phyloP scores from a whole-genome alignment of 2,329 filamentous ascomycete genomes.

The Arthrobotrys sphaeroides region DNA sequence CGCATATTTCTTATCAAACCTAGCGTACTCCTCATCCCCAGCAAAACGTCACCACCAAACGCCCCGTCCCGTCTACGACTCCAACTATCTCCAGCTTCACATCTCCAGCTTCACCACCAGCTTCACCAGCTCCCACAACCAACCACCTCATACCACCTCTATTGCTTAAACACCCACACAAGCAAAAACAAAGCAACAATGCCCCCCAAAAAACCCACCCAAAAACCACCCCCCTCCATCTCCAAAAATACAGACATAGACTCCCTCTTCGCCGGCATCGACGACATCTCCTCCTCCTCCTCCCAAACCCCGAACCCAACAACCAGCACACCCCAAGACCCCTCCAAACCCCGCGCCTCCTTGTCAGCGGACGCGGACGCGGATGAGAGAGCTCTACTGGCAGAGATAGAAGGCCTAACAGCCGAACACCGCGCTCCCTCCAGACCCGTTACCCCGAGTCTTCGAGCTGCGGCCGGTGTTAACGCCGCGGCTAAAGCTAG shows the following conservation, averaged over 20 bases:
- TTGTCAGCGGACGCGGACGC: slow-evolving; percentile 61
- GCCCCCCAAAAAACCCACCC: slow-evolving; percentile 68
- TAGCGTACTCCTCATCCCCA: too few species aligned
- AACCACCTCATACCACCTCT: too few species aligned
- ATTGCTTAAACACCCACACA: slow-evolving; percentile 39
- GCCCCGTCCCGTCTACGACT: too few species aligned
- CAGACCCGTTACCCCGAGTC: slow-evolving; percentile 81
- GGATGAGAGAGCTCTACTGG: slow-evolving; percentile 78
- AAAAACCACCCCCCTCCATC: slow-evolving; percentile 63
- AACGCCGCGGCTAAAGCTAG: slow-evolving; percentile 61
- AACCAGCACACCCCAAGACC: slow-evolving; percentile 65
- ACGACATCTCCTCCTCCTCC: slow-evolving; percentile 63
- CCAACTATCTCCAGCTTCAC: too few species aligned
- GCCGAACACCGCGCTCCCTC: slow-evolving; percentile 71
- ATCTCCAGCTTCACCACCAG: neutral
- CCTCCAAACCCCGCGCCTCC: slow-evolving; percentile 65
- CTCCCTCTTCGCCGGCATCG: slow-evolving; percentile 73
- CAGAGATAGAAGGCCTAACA: slow-evolving; percentile 84
- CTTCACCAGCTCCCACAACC: neutral
- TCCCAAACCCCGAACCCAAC: too few species aligned
- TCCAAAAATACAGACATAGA: slow-evolving; percentile 72
- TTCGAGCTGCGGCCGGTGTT: slow-evolving; percentile 59
- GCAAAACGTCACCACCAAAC: too few species aligned
- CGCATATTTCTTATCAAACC: too few species aligned
- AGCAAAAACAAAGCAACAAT: slow-evolving; percentile 61